Evolutionary conservation across 2,329 filamentous ascomycete genomes (phyloP).

Genomic region (Byssoonygena ceratinophila): DNA sequence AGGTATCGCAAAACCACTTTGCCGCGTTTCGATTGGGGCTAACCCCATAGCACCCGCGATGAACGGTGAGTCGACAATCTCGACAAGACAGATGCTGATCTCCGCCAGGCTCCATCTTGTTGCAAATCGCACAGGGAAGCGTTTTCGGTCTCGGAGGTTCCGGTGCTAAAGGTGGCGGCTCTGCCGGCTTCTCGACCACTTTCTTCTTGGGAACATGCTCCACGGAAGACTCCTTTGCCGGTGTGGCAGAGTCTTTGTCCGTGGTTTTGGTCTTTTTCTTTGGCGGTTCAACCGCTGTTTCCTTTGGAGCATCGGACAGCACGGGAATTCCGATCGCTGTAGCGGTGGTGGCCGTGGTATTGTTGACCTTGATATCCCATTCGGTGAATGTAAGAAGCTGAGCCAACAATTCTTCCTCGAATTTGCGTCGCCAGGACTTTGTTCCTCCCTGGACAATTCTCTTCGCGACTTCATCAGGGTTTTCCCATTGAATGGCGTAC

Average conservation of each 20-base stretch:
- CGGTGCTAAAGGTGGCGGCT: slow-evolving; percentile 54
- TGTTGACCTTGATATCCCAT: slow-evolving; percentile 36
- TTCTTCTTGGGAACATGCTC: slow-evolving; percentile 50
- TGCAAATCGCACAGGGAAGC: slow-evolving; percentile 78
- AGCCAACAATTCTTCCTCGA: slow-evolving; percentile 70
- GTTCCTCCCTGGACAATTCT: slow-evolving; percentile 72
- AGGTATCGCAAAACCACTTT: slow-evolving; percentile 96
- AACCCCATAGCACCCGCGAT: slow-evolving; percentile 87
- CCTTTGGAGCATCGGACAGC: slow-evolving; percentile 23
- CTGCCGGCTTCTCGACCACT: slow-evolving; percentile 44
- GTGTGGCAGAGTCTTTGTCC: slow-evolving; percentile 41
- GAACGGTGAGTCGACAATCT: slow-evolving; percentile 84
- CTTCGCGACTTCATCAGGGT: slow-evolving; percentile 79
- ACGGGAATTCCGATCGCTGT: slow-evolving; percentile 35
- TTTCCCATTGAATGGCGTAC: slow-evolving; percentile 92
- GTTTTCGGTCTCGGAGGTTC: slow-evolving; percentile 67
- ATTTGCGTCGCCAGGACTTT: slow-evolving; percentile 73
- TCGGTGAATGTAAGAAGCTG: slow-evolving; percentile 39
- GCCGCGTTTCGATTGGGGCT: slow-evolving; percentile 54
- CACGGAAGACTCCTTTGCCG: slow-evolving; percentile 36
- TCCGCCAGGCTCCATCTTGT: slow-evolving; percentile 57
- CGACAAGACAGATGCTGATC: slow-evolving; percentile 68
- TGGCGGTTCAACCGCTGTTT: slow-evolving; percentile 39
- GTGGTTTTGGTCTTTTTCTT: slow-evolving; percentile 52
- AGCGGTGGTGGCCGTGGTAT: slow-evolving; percentile 36